Conservation (phyloP, 306 rosid species). For the Acacia confusa region DNA sequence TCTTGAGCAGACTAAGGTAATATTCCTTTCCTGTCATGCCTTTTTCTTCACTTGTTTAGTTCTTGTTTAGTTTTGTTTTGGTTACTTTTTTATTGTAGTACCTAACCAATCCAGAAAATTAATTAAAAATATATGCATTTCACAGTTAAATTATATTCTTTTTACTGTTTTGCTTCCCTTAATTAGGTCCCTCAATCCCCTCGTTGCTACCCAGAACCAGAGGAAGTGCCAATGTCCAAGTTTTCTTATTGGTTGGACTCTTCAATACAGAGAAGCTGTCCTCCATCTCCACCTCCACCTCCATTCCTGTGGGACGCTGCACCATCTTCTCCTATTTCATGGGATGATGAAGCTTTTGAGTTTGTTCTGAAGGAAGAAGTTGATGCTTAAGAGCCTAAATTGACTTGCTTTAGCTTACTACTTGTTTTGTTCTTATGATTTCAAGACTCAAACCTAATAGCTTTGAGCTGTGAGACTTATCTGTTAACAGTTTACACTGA, state of each 20-base stretch:
- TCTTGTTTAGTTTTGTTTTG: slow-evolving; percentile 1
- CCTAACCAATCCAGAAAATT: background rate
- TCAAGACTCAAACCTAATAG: background rate
- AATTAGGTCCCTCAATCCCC: slow-evolving; percentile 34
- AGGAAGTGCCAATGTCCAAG: slow-evolving; percentile 30
- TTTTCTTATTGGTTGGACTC: slow-evolving; percentile 38
- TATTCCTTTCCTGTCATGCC: background rate
- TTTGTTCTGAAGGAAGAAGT: slow-evolving; percentile 37
- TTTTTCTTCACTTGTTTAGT: background rate
- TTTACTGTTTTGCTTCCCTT: background rate
- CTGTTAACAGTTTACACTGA: background rate
- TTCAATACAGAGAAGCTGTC: slow-evolving; percentile 34
- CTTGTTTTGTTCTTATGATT: background rate
- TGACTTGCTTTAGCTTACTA: background rate
- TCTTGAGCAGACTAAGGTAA: slow-evolving; percentile 34
- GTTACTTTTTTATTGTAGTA: slow-evolving; percentile 10
- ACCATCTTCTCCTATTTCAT: slow-evolving; percentile 27
- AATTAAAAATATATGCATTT: background rate
- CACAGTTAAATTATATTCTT: background rate
- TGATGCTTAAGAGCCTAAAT: background rate
- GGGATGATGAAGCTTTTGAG: slow-evolving; percentile 32
- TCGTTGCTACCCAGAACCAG: slow-evolving; percentile 42
- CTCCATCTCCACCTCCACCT: slow-evolving; percentile 39
- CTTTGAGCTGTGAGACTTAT: background rate
- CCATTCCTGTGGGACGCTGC: slow-evolving; percentile 33